phyloP scores from a whole-genome alignment of 2,329 filamentous ascomycete species.

The Berkeleyomyces basicola region DNA sequence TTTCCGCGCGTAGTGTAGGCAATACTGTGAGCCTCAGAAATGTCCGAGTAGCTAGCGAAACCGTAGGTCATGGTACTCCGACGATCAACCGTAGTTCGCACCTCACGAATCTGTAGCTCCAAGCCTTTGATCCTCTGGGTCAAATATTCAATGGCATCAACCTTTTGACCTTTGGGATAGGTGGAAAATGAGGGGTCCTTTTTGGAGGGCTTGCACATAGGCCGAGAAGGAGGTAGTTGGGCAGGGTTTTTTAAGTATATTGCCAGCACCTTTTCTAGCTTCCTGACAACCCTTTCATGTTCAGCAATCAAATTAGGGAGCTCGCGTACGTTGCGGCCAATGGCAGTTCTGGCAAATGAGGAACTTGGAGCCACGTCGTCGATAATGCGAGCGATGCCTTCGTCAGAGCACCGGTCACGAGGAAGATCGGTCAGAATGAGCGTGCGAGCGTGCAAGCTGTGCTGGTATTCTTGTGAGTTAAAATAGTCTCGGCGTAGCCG shows the following conservation, averaged over 20 bases:
- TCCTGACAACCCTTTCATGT: constrained; percentile 64
- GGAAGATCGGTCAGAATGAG: constrained; percentile 62
- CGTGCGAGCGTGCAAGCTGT: constrained; percentile 62
- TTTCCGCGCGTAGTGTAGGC: constrained; percentile 70
- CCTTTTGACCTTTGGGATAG: constrained; percentile 52
- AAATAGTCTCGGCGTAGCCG: constrained; percentile 63
- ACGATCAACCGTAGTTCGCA: constrained; percentile 66
- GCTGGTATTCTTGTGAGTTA: constrained; percentile 72
- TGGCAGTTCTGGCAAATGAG: constrained; percentile 60
- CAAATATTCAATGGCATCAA: constrained; percentile 89
- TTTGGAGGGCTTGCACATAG: constrained; percentile 64
- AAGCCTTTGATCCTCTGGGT: constrained; percentile 70
- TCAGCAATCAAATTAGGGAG: constrained; percentile 72
- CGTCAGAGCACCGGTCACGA: constrained; percentile 58
- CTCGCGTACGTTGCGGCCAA: constrained; percentile 84
- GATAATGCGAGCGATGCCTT: constrained; percentile 71
- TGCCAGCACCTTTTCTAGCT: constrained; percentile 68
- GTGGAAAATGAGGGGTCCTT: constrained; percentile 52
- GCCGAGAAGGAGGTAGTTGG: constrained; percentile 58
- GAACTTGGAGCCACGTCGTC: constrained; percentile 65
- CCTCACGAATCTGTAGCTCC: constrained; percentile 70
- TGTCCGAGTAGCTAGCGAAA: constrained; percentile 83
- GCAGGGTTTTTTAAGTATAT: constrained; percentile 83
- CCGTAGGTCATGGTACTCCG: constrained; percentile 81
- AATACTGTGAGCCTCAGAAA: constrained; percentile 73